Conservation (phyloP, 257 asterid species). For the Solanum pennellii region DNA sequence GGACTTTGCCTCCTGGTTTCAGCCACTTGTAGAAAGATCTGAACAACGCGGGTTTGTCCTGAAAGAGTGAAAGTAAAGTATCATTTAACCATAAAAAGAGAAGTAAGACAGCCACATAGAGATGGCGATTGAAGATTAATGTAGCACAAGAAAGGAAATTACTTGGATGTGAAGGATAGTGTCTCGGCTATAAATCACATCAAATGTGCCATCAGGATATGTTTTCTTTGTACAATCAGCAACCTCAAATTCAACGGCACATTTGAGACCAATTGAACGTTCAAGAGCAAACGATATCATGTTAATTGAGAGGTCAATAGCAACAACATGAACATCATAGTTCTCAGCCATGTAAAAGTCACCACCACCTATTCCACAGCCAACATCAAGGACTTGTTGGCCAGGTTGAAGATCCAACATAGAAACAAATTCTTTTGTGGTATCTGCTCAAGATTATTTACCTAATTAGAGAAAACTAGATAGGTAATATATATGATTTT, state of each 20-base stretch:
- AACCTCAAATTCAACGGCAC: slow-evolving; percentile 96
- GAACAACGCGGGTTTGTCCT: slow-evolving; percentile 93
- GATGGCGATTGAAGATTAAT: not conserved
- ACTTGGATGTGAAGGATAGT: slow-evolving; percentile 94
- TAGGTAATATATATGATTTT: not conserved
- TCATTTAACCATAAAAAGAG: not conserved
- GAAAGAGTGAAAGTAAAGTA: slow-evolving; percentile 5
- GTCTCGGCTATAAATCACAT: slow-evolving; percentile 89
- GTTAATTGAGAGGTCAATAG: slow-evolving; percentile 82
- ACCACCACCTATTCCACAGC: slow-evolving; percentile 99
- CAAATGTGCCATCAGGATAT: slow-evolving; percentile 66
- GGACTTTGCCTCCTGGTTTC: slow-evolving; percentile 95
- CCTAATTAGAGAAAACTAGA: not conserved
- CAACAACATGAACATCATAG: slow-evolving; percentile 86
- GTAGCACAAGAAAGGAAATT: not conserved
- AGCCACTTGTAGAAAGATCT: slow-evolving; percentile 87
- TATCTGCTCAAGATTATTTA: slow-evolving; percentile 41
- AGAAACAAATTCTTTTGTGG: slow-evolving; percentile 76
- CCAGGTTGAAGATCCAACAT: slow-evolving; percentile 78
- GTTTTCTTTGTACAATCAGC: slow-evolving; percentile 92
- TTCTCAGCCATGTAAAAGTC: slow-evolving; percentile 94
- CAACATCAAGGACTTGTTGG: slow-evolving; percentile 89
- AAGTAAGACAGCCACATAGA: not conserved
- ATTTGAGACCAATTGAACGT: slow-evolving; percentile 72
- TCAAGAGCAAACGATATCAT: slow-evolving; percentile 95